These are phyloP conservation scores for Vanilla planifolia DNA, from an alignment of 106 monocot genomes.

Conservation along the genomic window DNA sequence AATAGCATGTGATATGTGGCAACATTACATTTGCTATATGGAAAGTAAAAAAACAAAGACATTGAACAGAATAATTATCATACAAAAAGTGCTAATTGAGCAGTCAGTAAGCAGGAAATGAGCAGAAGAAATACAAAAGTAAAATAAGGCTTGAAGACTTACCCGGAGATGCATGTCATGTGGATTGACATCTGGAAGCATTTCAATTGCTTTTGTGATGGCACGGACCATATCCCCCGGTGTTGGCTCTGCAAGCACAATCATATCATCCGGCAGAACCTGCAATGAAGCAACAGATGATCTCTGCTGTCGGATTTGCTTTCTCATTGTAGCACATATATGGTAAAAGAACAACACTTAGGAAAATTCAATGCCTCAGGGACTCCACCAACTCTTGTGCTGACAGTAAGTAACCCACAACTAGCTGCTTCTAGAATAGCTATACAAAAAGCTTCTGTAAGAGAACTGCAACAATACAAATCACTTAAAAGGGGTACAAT, in stretches of 20 bases:
- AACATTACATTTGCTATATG: too few relatives aligned
- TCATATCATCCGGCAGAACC: slow-evolving; percentile 98
- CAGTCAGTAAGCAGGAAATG: neutral
- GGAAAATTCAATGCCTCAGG: slow-evolving; percentile 55
- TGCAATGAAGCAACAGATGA: slow-evolving; percentile 18
- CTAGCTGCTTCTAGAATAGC: slow-evolving; percentile 99
- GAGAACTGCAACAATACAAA: slow-evolving; percentile 49
- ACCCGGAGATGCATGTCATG: slow-evolving; percentile 75
- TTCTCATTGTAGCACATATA: too few relatives aligned
- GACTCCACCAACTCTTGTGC: slow-evolving; percentile 97
- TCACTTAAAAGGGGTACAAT: neutral
- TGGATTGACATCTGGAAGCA: slow-evolving; percentile 81
- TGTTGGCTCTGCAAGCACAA: slow-evolving; percentile 86
- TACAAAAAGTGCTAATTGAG: neutral
- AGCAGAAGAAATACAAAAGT: neutral
- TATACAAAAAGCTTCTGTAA: slow-evolving; percentile 99
- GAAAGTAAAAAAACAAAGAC: too few relatives aligned
- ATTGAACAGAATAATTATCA: too few relatives aligned
- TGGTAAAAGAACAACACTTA: too few relatives aligned
- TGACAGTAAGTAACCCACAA: slow-evolving; percentile 96
- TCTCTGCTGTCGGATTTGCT: too few relatives aligned
- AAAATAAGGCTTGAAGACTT: slow-evolving; percentile 6
- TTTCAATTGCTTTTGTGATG: slow-evolving; percentile 69
- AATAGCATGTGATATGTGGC: too few relatives aligned
- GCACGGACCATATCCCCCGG: slow-evolving; percentile 81